Conservation (phyloP, 2,329 filamentous ascomycete genomes). For the Camptophora hylomeconis region DNA sequence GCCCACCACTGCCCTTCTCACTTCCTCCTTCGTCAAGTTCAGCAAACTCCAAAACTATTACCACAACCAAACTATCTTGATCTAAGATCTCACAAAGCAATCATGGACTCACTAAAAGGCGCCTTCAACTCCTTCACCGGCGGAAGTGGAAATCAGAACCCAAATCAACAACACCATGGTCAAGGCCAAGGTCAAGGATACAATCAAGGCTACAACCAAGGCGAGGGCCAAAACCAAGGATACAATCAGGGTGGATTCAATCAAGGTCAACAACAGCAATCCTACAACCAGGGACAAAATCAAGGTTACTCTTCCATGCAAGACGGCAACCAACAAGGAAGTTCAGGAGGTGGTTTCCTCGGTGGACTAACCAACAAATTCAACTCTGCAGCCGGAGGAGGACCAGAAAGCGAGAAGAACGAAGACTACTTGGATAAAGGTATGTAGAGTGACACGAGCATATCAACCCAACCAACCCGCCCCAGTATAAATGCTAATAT, state of each 20-base stretch:
- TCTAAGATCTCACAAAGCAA: no score
- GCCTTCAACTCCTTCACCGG: no score
- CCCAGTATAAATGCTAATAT: background rate
- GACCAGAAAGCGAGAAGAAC: constrained; percentile 62
- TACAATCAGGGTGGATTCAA: constrained; percentile 15
- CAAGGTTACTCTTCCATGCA: constrained; percentile 15
- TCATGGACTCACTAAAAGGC: no score
- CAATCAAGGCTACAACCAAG: no score
- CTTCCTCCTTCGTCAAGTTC: no score
- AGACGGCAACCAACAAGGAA: constrained; percentile 16
- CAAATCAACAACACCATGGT: no score
- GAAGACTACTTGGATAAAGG: constrained; percentile 76
- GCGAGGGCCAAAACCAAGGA: no score
- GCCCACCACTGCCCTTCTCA: no score
- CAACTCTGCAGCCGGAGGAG: constrained; percentile 60
- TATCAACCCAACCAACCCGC: background rate
- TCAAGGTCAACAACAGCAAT: constrained; percentile 3
- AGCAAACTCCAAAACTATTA: no score
- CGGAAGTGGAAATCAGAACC: no score
- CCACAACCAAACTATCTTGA: no score
- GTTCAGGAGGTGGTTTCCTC: constrained; percentile 32
- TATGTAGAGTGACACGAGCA: constrained; percentile 22
- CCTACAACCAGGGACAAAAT: constrained; percentile 14
- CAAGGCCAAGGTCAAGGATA: no score
- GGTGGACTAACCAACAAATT: constrained; percentile 56